These are phyloP conservation scores for Hymenoscyphus fructigenus DNA, from an alignment of 2,329 filamentous ascomycete genomes.

Conservation along the genomic window DNA sequence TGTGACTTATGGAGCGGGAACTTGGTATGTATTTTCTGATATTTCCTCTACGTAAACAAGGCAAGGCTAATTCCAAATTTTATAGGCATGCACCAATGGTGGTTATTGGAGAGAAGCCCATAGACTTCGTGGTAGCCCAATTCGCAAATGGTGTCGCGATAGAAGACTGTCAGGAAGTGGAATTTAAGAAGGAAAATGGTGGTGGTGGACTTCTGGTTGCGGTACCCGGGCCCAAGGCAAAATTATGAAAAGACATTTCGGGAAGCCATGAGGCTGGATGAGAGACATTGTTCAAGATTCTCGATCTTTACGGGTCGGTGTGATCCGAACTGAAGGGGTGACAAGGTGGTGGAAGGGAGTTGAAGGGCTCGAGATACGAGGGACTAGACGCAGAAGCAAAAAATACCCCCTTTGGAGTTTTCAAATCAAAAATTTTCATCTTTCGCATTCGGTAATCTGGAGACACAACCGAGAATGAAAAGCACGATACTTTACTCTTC, in stretches of 20 bases:
- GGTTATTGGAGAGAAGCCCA: conserved; percentile 65
- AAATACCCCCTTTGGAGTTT: neutral
- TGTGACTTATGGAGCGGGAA: conserved; percentile 87
- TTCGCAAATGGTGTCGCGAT: conserved; percentile 77
- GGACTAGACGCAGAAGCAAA: neutral
- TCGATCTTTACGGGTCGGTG: neutral
- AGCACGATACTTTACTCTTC: neutral
- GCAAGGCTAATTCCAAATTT: conserved; percentile 1
- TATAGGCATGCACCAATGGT: conserved; percentile 86
- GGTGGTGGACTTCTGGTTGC: conserved; percentile 21
- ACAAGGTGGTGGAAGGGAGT: too few species aligned
- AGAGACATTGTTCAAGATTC: neutral
- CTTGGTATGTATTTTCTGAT: conserved; percentile 55
- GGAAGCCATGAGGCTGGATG: neutral
- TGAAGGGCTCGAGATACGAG: neutral
- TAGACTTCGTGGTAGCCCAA: conserved; percentile 90
- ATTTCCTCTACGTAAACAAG: neutral
- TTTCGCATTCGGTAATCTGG: neutral
- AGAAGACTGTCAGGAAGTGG: conserved; percentile 88
- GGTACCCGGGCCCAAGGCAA: conserved; percentile 16
- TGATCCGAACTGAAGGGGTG: neutral
- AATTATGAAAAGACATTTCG: neutral
- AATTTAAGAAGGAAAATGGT: conserved; percentile 10
- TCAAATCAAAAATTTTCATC: neutral
- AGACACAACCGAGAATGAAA: neutral